Evolutionary conservation across 179 eudicot species (phyloP), one percentile per base, ranked within the genome.

Genomic region (Beta lomatogona): DNA sequence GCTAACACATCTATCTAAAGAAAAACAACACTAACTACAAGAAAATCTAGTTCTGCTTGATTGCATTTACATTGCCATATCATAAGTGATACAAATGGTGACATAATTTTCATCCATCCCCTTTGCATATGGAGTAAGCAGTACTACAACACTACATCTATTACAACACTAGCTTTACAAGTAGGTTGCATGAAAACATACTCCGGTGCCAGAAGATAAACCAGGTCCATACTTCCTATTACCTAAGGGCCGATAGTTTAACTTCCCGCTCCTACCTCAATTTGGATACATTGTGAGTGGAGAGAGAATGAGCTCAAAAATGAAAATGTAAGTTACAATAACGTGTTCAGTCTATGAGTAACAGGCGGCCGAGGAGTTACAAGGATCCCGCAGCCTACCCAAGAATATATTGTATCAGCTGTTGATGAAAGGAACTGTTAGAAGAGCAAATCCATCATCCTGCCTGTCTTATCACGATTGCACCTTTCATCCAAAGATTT

Each of bases 21-120:
- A 15, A 52, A 73, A 63, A 54, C 25, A 66, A 36, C 73, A 64
- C 50, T 59, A 72, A 9, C 59, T 69, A 79, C 71, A 79, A 69
- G 4, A 57, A 66, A 57, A 75, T 41, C 57, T 77, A 83, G 76
- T 80, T 71, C 59, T 54, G 71, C 41, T 60, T 4, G 44, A 75
- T 64, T 63, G 75, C 86, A 84, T 84, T 81, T 84, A 84, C 86
- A 84, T 77, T 77, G 74, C 63, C 81, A 80, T 77, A 66, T 76
- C 61, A 53, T 28, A 71, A 22, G 44, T 22, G 52, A 9, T 80
- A 81, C 71, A 77, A 67, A 36, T 71, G 28, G 0, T 25, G 28
- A 25, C 28, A 25, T 25, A 25, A 25, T 21, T 12, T 71, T 55
- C 76, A 44, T 19, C 68, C 74, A 69, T 63, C 41, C 3, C 84